A percentile compares a stretch with the other conserved stretches of the same genome.
These are phyloP conservation scores for Cyclanthera cordifolia DNA, from an alignment of 306 rosid genomes.

Conservation along the genomic window DNA sequence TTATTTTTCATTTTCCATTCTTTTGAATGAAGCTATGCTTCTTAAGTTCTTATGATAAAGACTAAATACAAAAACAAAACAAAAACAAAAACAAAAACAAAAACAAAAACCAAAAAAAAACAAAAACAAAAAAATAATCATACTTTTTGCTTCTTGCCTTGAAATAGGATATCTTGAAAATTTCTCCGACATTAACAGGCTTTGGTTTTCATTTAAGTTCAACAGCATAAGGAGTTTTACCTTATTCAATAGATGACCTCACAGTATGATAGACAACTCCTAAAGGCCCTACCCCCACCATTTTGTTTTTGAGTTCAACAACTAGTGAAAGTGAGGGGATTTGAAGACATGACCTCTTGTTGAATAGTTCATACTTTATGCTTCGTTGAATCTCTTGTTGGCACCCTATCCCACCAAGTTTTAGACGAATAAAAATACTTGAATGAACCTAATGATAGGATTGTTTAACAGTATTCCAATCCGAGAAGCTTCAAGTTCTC, in stretches of 20 bases:
- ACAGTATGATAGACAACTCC: not conserved
- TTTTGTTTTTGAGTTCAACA: no score
- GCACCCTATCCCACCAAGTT: not conserved
- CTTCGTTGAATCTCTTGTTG: no score
- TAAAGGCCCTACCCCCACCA: not conserved
- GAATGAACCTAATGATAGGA: not conserved
- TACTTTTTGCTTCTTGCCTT: not conserved
- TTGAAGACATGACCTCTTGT: no score
- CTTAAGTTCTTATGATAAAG: no score
- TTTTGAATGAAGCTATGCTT: not conserved
- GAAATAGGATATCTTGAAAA: not conserved
- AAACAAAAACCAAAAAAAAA: no score
- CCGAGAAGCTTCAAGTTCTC: not conserved
- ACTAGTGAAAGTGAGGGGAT: no score
- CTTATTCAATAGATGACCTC: not conserved
- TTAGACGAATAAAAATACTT: not conserved
- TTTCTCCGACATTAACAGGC: not conserved
- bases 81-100: not conserved
- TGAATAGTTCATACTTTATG: no score
- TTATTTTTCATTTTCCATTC: not conserved
- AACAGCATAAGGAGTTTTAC: not conserved
- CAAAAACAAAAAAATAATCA: not conserved
- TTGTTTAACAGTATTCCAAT: not conserved
- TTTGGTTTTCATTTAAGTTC: not conserved
- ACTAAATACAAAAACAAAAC: no score